Evolutionary conservation across 257 asterid species (phyloP).

Genomic region (Scutellaria galericulata): DNA sequence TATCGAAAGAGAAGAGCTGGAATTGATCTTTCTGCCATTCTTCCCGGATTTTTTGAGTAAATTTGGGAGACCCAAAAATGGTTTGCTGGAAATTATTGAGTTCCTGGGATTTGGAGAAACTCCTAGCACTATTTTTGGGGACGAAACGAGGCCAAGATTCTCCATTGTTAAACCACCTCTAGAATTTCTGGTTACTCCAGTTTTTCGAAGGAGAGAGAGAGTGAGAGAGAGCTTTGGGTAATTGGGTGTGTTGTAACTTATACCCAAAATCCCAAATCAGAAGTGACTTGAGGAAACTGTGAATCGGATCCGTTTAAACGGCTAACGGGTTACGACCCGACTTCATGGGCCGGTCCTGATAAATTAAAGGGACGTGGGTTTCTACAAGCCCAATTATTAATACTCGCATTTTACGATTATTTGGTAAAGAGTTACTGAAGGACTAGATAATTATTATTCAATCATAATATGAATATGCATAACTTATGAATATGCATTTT

Average conservation of each 20-base stretch:
- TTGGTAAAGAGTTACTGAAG: no score
- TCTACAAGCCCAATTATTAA: no score
- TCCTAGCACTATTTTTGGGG: conserved; percentile 72
- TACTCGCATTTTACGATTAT: no score
- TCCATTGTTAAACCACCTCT: conserved; percentile 52
- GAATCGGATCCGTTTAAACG: conserved; percentile 20
- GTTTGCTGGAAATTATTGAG: conserved; percentile 52
- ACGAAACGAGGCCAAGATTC: conserved; percentile 62
- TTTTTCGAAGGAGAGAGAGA: conserved; percentile 12
- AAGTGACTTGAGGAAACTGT: conserved; percentile 4
- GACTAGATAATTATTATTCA: no score
- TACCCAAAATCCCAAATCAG: conserved; percentile 33
- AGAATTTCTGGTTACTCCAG: conserved; percentile 18
- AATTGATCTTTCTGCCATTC: conserved; percentile 39
- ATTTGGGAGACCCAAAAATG: conserved; percentile 61
- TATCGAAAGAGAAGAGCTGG: conserved; percentile 48
- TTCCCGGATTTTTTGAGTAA: conserved; percentile 45
- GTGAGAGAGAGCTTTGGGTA: background rate
- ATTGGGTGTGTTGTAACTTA: background rate
- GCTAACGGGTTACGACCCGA: conserved; percentile 20
- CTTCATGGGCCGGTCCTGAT: background rate
- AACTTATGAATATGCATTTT: no score
- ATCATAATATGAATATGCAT: no score
- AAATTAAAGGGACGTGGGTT: no score
- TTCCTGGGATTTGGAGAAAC: conserved; percentile 53